These are phyloP conservation scores for Aspergillus diversus DNA, from an alignment of 495 filamentous ascomycete species.

Conservation along the genomic window DNA sequence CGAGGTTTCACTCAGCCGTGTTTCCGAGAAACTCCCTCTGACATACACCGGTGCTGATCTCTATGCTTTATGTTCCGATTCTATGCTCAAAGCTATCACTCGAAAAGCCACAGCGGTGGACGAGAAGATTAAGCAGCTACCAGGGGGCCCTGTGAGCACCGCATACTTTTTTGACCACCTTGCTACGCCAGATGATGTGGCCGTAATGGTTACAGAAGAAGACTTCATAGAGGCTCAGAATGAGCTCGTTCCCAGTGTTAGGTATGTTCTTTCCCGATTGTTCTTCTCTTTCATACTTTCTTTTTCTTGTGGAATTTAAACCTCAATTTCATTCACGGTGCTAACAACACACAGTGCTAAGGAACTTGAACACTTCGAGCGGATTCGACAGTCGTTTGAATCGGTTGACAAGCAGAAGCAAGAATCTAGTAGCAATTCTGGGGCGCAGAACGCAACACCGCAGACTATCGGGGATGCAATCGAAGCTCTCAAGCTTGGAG, in stretches of 20 bases:
- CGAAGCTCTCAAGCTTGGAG: constrained; percentile 39
- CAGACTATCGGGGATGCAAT: constrained; percentile 45
- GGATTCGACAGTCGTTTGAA: constrained; percentile 82
- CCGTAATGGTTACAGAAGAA: constrained; percentile 82
- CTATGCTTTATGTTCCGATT: constrained; percentile 94
- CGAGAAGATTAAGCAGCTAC: constrained; percentile 68
- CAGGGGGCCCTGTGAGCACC: constrained; percentile 67
- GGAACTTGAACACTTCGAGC: constrained; percentile 89
- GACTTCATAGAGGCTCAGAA: constrained; percentile 80
- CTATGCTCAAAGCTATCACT: constrained; percentile 98
- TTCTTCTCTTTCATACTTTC: background rate
- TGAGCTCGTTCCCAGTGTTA: constrained; percentile 90
- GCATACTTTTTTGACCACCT: constrained; percentile 95
- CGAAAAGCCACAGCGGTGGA: constrained; percentile 85
- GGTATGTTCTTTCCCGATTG: constrained; percentile 42
- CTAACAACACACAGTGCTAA: constrained; percentile 64
- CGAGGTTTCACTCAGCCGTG: constrained; percentile 68
- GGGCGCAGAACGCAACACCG: constrained; percentile 31
- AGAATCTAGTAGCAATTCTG: constrained; percentile 27
- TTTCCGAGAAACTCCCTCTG: constrained; percentile 82
- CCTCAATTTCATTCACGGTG: background rate
- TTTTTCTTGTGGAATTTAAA: background rate
- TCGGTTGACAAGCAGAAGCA: constrained; percentile 47
- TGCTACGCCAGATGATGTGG: constrained; percentile 78
- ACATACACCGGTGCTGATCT: constrained; percentile 98